Evolutionary conservation across 305 asterid species (phyloP), one percentile per base, ranked within the genome.

Genomic region (Plantago rigida): DNA sequence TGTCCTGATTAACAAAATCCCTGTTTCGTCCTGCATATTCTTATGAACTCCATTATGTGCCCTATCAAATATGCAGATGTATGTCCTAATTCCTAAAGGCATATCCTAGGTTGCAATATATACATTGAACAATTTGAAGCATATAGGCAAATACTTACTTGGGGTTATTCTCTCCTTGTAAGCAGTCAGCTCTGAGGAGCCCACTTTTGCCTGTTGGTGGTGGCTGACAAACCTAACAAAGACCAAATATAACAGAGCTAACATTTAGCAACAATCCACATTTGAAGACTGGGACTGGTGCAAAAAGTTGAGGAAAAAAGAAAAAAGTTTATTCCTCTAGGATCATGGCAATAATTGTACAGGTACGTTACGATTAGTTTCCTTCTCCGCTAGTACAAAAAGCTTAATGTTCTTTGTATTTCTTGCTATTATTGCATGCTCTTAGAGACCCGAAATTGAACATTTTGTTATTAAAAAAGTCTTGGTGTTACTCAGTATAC

Each of bases 181-280:
- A 70, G 65, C 3, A 77, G 41, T 80, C 95, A 6, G 87, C 87
- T 24, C 86, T 69, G 8, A 89, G 84, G 60, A 82, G 87, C 66
- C 87, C 95, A 56, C 95, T 86, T 77, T 77, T 84, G 4, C 95
- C 97, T 1, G 72, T 85, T 1, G 79, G 71, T 13, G 89, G 89
- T 7, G 94, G 87, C 64, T 82, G 89, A 51, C 96, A 90, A 49
- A 80, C 88, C 96, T 90, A 78, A 63, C 72, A 63, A 71, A 5
- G 19, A 52, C 59, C 54, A 69, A 74, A 63, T 39, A 29, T 22
- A 56, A 60, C 47, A 19, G 29, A 13, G 15, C 56, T 62, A 55
- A 42, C 49, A 63, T 53, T 66, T 66, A 54, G 29, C 62, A 47
- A 5, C 19, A 46, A 11, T 5, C 53, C 69, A 44, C 36, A 50